Evolutionary conservation across 192 early-diverging fungal species (phyloP), one percentile per base, ranked within the genome.

Genomic region (Phycomyces blakesleeanus): DNA sequence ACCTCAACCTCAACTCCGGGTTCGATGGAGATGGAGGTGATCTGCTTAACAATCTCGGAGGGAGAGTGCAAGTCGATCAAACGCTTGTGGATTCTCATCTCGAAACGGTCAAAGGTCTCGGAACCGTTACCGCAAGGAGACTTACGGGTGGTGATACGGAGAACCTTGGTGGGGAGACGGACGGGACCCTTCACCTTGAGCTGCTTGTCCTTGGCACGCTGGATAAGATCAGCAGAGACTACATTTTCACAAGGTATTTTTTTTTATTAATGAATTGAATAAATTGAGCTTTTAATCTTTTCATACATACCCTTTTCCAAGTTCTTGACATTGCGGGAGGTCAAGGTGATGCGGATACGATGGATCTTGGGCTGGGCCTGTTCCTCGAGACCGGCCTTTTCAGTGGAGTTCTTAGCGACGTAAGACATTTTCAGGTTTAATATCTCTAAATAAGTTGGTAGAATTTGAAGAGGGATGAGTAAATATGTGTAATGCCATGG

Each of bases 11-110:
- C 93, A 44, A 95, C 93, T 76, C 93, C 93, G 75, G 92, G 91
- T 81, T 95, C 93, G 70, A 95, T 93, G 73, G 89, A 88, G 82
- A 95, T 95, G 79, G 92, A 92, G 71, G 92, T 95, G 82, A 98
- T 92, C 86, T 98, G 95, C 93, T 98, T 98, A 76, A 98, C 97
- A 61, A 98, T 96, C 85, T 98, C 97, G 68, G 93, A 94, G 72
- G 97, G 95, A 75, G 92, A 95, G 93, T 96, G 90, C 74, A 98
- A 86, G 82, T 98, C 97, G 64, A 98, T 96, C 66, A 98, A 83
- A 79, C 97, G 93, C 91, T 98, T 98, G 92, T 98, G 97, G 85
- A 98, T 95, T 78, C 88, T 85, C 94, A 98, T 95, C 84, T 96
- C 92, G 74, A 83, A 98, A 71, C 93, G 85, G 82, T 98, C 97